phyloP scores from a whole-genome alignment of 116 monocot species.

The Papilionanthe hybrid region DNA sequence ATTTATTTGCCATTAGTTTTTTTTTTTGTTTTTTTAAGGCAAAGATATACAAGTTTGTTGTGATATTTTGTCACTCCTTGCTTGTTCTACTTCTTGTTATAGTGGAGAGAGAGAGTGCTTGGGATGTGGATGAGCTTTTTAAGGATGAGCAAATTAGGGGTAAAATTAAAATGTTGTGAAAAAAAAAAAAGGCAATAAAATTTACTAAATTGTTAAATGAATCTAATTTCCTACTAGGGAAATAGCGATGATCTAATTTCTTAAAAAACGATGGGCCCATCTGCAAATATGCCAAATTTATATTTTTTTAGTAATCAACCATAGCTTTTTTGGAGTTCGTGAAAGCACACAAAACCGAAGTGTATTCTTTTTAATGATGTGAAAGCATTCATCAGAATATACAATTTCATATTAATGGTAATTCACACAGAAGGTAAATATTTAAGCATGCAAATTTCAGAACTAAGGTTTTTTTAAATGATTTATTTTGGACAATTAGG shows the following conservation, averaged over 20 bases:
- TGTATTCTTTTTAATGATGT: not conserved
- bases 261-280: not conserved
- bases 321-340: not conserved
- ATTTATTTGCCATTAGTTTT: not conserved
- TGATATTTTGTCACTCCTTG: not conserved
- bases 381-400: not conserved
- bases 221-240: not conserved
- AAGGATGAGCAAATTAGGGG: not conserved
- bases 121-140: not conserved
- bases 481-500: not conserved
- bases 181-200: not conserved
- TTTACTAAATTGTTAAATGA: not conserved
- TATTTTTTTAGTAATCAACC: not conserved
- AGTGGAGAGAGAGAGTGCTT: not conserved
- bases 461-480: not conserved
- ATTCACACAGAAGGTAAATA: not conserved
- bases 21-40: not conserved
- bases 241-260: not conserved
- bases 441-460: not conserved
- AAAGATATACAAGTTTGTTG: not conserved
- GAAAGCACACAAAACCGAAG: not conserved
- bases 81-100: not conserved
- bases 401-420: not conserved
- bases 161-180: not conserved
- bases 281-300: not conserved